Evolutionary conservation across 805 yeast genomes (phyloP).

Genomic region (Dipodascus geniculatus): DNA sequence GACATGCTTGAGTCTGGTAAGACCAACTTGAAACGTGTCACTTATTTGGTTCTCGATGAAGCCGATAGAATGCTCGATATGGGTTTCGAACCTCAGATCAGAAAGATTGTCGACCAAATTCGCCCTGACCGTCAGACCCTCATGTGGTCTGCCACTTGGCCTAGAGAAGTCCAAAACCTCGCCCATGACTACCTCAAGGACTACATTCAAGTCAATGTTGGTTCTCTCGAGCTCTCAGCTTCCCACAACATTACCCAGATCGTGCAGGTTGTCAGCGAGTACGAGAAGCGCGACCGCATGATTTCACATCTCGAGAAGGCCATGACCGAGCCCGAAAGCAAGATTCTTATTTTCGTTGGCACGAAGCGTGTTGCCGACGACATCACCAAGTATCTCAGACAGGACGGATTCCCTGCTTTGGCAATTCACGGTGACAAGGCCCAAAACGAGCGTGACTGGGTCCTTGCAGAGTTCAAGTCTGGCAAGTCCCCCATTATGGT

Average conservation of each 20-base stretch:
- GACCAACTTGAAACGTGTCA: slow-evolving; percentile 91
- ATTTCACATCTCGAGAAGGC: slow-evolving; percentile 74
- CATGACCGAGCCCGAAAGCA: slow-evolving; percentile 53
- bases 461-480: slow-evolving; percentile 76
- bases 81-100: slow-evolving; percentile 99
- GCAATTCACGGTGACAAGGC: slow-evolving; percentile 98
- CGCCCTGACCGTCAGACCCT: slow-evolving; percentile 99
- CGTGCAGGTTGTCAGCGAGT: slow-evolving; percentile 83
- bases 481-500: slow-evolving; percentile 96
- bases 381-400: slow-evolving; percentile 78
- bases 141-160: slow-evolving; percentile 99
- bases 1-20: slow-evolving; percentile 94
- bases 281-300: slow-evolving; percentile 88
- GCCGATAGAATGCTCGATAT: slow-evolving; percentile 99
- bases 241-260: slow-evolving; percentile 91
- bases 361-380: slow-evolving; percentile 98
- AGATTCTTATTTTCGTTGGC: slow-evolving; percentile 83
- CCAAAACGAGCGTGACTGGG: slow-evolving; percentile 99
- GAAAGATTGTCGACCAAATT: slow-evolving; percentile 95
- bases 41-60: slow-evolving; percentile 94
- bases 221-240: slow-evolving; percentile 92
- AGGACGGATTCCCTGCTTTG: slow-evolving; percentile 97
- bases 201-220: slow-evolving; percentile 93
- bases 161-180: slow-evolving; percentile 89
- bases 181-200: slow-evolving; percentile 86